These are phyloP conservation scores for Colletotrichum gigasporum DNA, from an alignment of 2,329 filamentous ascomycete genomes.

Conservation along the genomic window DNA sequence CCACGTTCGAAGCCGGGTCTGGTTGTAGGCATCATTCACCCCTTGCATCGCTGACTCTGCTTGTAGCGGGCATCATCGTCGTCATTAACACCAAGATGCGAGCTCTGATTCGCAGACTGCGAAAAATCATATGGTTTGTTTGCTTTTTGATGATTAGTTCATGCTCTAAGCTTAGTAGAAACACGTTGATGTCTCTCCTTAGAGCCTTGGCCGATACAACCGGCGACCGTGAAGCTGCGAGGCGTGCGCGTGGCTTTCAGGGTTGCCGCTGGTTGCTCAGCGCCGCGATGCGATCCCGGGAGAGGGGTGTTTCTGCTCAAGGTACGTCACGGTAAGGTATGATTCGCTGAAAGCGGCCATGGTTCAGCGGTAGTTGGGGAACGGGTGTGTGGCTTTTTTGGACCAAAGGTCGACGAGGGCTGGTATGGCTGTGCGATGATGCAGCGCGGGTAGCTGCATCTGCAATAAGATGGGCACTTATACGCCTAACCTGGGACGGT, in stretches of 20 bases:
- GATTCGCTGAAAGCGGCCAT: neutral
- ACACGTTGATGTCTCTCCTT: constrained; percentile 2
- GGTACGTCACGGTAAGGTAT: neutral
- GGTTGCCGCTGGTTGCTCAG: neutral
- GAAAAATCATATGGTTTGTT: neutral
- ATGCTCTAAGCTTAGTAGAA: neutral
- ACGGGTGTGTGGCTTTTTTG: neutral
- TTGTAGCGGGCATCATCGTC: neutral
- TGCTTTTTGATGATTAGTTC: neutral
- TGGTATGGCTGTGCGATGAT: neutral
- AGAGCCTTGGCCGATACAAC: neutral
- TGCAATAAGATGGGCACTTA: neutral
- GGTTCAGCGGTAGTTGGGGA: neutral
- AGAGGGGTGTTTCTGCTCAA: neutral
- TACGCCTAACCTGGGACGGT: neutral
- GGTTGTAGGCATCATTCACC: neutral
- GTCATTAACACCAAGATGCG: neutral
- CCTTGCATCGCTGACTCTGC: constrained; percentile 14
- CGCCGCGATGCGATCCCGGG: neutral
- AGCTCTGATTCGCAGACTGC: neutral
- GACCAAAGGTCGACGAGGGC: neutral
- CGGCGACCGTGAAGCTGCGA: neutral
- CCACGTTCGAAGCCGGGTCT: neutral
- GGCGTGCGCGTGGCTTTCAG: neutral
- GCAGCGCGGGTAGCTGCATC: constrained; percentile 2